These are phyloP conservation scores for Escallonia herrerae DNA, from an alignment of 129 eudicot species.

Conservation along the genomic window DNA sequence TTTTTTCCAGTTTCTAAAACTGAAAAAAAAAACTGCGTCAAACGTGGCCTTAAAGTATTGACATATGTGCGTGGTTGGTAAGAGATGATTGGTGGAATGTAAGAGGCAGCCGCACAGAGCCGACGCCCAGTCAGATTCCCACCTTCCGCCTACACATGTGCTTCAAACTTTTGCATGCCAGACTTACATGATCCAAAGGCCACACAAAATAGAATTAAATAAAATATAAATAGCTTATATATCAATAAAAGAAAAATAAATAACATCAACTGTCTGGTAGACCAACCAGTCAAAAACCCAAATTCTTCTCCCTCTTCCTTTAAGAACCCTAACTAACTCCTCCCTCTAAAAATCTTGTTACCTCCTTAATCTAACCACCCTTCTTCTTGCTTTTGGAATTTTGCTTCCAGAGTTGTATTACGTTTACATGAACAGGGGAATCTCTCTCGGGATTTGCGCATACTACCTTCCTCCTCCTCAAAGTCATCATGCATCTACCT, in stretches of 20 bases:
- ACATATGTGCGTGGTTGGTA: too few species aligned
- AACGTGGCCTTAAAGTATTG: too few species aligned
- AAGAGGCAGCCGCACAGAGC: too few species aligned
- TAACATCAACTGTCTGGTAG: constrained; percentile 13
- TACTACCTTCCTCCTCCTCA: not conserved
- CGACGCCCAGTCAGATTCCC: too few species aligned
- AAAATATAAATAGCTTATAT: too few species aligned
- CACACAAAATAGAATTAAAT: too few species aligned
- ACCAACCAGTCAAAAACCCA: constrained; percentile 30
- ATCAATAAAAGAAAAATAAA: not conserved
- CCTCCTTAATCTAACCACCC: not conserved
- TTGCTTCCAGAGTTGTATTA: not conserved
- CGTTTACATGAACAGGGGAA: not conserved
- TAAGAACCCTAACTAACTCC: not conserved
- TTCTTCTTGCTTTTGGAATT: not conserved
- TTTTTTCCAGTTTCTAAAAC: too few species aligned
- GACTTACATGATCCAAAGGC: too few species aligned
- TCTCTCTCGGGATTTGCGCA: not conserved
- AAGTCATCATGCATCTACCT: constrained; percentile 8
- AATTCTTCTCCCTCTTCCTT: not conserved
- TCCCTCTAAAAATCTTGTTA: not conserved
- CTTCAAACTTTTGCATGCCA: too few species aligned
- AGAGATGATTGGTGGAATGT: too few species aligned
- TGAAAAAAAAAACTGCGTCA: too few species aligned
- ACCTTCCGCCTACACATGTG: too few species aligned